Evolutionary conservation across 140 eudicot genomes (phyloP), one percentile per base, ranked within the genome.

Genomic region (Ambrosia hybrid): DNA sequence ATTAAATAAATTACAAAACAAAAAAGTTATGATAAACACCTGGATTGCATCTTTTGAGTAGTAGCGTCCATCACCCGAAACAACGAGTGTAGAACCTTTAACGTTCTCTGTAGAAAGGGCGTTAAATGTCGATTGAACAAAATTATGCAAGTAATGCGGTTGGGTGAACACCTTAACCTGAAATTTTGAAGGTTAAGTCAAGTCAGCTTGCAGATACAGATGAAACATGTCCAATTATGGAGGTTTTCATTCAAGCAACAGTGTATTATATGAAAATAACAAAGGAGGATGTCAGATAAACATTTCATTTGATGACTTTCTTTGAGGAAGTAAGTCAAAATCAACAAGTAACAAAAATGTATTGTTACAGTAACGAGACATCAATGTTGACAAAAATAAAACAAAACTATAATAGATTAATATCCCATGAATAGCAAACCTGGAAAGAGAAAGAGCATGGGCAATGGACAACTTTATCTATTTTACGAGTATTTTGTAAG

Each of bases 1-100:
- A 30, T 26, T 1, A 12, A 62, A 33, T 46, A 8, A 9, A 36
- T 9, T 21, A n/a, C n/a, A n/a, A n/a, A n/a, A n/a, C n/a, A n/a
- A 26, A 65, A 49, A 0, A 49, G 5, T 65, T 46, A 12, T 6
- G 11, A 34, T 2, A 81, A 49, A 51, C 56, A 90, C 98, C 97
- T 90, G 98, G 63, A 93, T 84, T 21, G 98, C 97, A 71, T 93
- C 96, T 80, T 90, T 86, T 6, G 98, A 93, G 69, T 12, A 93
- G 74, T 93, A 93, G 36, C 98, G 91, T 10, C 98, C 98, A 90
- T 93, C 98, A 79, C 98, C 98, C 10, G 98, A 93, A 68, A 93
- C 98, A 77, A 93, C 98, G 53, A 93, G 96, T 67, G 98, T 90
- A 70, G 92, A 88, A 71, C 98, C 98, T 81, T 84, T 90, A 74